Base-by-base conservation (phyloP, 257 asterid species). In the Nicotiana benthamiana region DNA sequence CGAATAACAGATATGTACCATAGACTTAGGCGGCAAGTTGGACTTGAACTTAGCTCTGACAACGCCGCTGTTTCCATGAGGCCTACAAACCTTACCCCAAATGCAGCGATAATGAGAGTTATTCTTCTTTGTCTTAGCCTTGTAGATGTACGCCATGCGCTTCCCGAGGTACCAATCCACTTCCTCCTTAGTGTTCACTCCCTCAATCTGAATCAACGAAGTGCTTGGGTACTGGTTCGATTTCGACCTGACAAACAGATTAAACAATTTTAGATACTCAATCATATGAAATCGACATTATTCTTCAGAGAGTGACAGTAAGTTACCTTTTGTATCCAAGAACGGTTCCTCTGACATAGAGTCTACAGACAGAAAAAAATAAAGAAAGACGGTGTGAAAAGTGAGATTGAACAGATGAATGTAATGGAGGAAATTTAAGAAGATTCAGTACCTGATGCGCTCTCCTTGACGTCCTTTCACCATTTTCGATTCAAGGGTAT, bases 221-320 rank as follows among this genome's bases (percentile, higher is more conserved):
- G 97, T 93, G 89, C 88, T 95, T 9, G 98, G 98, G 18, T 95
- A 95, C 94, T 95, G 98, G 81, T 95, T 95, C 80, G 98, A 95
- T 87, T 95, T 95, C 56, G 98, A 92, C 87, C 94, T 90, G 78
- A 46, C 34, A 75, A 62, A 43, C 22, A 48, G 66, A 24, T 74
- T 9, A 56, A 80, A 76, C 74, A 57, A 82, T 67, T 40, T 40
- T 2, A 40, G 11, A 40, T 40, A 40, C 12, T 40, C 66, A 13
- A 28, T 6, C n/a, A 63, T n/a, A 54, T 4, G 20, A n/a, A 52
- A 75, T 59, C 82, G 57, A 79, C 61, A 12, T 15, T 53, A 53
- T 0, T 53, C 18, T 53, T 34, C 22, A 74, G 7, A 13, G 2
- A 17, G 54, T 9, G 7, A 32, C 30, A n/a, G n/a, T 10, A 65